phyloP scores from a whole-genome alignment of 805 yeast genomes.

The Debaryomyces hansenii region DNA sequence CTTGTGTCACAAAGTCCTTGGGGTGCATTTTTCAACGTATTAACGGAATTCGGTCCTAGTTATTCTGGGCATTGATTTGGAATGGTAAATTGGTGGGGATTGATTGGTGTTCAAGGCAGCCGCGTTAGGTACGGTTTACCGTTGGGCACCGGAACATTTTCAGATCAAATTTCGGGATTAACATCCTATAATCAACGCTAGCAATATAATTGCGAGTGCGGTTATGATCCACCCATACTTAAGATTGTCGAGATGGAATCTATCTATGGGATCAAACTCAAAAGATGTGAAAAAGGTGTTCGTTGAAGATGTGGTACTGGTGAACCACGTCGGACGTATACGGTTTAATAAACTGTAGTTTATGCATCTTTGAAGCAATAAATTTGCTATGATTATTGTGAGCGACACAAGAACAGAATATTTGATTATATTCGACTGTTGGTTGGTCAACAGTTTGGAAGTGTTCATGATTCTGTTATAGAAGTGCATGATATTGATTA shows the following conservation, averaged over 20 bases:
- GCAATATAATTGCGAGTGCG: not conserved
- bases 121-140: too few relatives aligned
- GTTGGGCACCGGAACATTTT: too few relatives aligned
- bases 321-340: too few relatives aligned
- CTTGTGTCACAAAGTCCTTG: too few relatives aligned
- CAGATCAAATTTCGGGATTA: not conserved
- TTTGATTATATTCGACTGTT: not conserved
- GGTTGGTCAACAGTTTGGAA: not conserved
- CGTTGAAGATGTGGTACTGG: too few relatives aligned
- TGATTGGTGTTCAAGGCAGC: too few relatives aligned
- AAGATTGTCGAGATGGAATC: constrained; percentile 25
- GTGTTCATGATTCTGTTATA: too few relatives aligned
- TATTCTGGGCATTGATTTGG: too few relatives aligned
- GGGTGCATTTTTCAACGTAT: too few relatives aligned
- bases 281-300: constrained; percentile 17
- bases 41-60: too few relatives aligned
- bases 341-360: not conserved
- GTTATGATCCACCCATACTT: constrained; percentile 19
- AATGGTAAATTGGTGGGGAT: too few relatives aligned
- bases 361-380: not conserved
- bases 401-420: not conserved
- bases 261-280: constrained; percentile 25
- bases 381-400: not conserved
- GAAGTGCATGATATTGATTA: too few relatives aligned
- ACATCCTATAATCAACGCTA: constrained; percentile 2